Evolutionary conservation across 164 flowering plant genomes (phyloP).

Genomic region (Macadamia integrifolia): DNA sequence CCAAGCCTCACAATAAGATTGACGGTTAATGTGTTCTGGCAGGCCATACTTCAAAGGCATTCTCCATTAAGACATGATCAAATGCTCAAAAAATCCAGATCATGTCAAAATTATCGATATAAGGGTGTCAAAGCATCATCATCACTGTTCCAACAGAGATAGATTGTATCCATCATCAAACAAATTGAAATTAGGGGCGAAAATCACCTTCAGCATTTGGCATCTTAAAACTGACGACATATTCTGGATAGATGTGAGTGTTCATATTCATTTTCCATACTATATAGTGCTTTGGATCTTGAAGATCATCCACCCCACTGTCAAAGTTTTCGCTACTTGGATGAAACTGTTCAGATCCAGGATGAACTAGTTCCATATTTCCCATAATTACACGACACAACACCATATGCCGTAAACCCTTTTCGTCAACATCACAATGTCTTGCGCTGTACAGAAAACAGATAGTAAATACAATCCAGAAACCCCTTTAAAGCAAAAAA

Average conservation of each 20-base stretch:
- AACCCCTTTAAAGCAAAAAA: neutral
- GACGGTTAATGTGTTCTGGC: too few species aligned
- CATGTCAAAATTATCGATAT: neutral
- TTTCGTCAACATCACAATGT: constrained; percentile 89
- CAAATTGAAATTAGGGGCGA: constrained; percentile 9
- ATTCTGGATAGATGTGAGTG: constrained; percentile 81
- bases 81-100: neutral
- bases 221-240: constrained; percentile 75
- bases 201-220: constrained; percentile 58
- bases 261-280: constrained; percentile 78
- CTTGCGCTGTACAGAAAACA: constrained; percentile 50
- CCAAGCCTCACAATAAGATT: neutral
- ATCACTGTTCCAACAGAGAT: too few species aligned
- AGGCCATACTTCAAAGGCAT: neutral
- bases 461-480: constrained; percentile 12
- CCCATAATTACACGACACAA: constrained; percentile 94
- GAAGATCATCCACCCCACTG: constrained; percentile 76
- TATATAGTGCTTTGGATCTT: constrained; percentile 51
- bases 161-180: neutral
- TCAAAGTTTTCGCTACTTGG: constrained; percentile 72
- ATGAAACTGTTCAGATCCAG: constrained; percentile 61
- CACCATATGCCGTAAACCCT: constrained; percentile 63
- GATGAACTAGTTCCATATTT: constrained; percentile 66
- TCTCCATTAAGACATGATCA: neutral
- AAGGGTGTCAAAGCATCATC: too few species aligned